These are phyloP conservation scores for Juncus inflexus DNA, from an alignment of 176 grass and related monocot genomes.

Conservation along the genomic window DNA sequence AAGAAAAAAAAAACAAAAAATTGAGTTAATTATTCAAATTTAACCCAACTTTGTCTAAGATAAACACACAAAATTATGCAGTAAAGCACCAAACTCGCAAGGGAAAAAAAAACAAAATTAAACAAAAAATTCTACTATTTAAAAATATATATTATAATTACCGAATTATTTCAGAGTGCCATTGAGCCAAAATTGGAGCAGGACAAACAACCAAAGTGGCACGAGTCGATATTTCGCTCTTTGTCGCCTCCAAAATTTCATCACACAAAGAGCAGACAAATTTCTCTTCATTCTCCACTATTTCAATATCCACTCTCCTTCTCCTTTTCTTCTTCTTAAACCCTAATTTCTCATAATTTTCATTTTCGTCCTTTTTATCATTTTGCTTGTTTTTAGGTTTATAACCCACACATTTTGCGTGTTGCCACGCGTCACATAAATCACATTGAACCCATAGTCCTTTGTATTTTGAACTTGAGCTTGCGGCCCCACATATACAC, in stretches of 20 bases:
- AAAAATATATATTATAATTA: slow-evolving; percentile 26
- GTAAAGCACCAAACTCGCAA: not conserved
- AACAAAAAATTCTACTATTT: slow-evolving; percentile 11
- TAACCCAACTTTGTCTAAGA: too few relatives aligned
- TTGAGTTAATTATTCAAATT: too few relatives aligned
- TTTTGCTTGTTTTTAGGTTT: slow-evolving; percentile 38
- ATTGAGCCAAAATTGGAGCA: slow-evolving; percentile 77
- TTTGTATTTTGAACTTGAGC: slow-evolving; percentile 67
- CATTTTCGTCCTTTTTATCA: slow-evolving; percentile 32
- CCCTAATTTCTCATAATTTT: slow-evolving; percentile 27
- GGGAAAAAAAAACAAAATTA: slow-evolving; percentile 4
- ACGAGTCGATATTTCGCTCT: slow-evolving; percentile 46
- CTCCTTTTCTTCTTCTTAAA: slow-evolving; percentile 52
- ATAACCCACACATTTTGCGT: slow-evolving; percentile 87
- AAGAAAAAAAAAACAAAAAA: slow-evolving; percentile 30
- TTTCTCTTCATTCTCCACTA: slow-evolving; percentile 49
- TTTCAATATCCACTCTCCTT: slow-evolving; percentile 46
- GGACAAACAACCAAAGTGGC: slow-evolving; percentile 94
- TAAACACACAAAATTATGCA: too few relatives aligned
- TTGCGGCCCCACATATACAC: slow-evolving; percentile 93
- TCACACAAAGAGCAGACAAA: slow-evolving; percentile 63
- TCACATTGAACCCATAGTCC: slow-evolving; percentile 91
- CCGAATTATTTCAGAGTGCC: slow-evolving; percentile 90
- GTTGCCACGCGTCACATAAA: slow-evolving; percentile 94
- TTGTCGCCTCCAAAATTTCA: slow-evolving; percentile 73